These are phyloP conservation scores for Pholiota adiposa DNA, from an alignment of 1,284 basidiomycete species.

Conservation along the genomic window DNA sequence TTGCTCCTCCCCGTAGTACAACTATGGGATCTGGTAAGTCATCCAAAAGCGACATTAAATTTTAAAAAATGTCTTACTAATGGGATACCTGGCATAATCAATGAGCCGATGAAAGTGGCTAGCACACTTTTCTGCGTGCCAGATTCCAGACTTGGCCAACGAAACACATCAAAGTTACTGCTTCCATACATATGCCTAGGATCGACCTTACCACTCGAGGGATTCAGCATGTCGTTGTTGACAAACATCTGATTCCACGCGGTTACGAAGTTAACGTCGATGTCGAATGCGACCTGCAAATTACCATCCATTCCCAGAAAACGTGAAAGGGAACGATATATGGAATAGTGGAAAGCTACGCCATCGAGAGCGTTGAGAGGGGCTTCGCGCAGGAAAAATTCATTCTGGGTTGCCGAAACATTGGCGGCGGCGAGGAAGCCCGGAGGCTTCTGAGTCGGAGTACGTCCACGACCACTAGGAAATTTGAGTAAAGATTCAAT, in stretches of 20 bases:
- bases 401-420: constrained; percentile 57
- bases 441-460: constrained; percentile 65
- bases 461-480: constrained; percentile 82
- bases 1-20: constrained; percentile 90
- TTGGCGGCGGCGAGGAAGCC: constrained; percentile 73
- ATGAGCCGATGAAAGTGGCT: constrained; percentile 75
- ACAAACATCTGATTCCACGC: constrained; percentile 91
- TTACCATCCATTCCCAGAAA: constrained; percentile 95
- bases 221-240: constrained; percentile 85
- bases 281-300: constrained; percentile 84
- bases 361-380: constrained; percentile 70
- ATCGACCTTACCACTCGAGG: constrained; percentile 67
- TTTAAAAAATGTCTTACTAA: constrained; percentile 50
- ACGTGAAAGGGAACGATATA: constrained; percentile 81
- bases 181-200: constrained; percentile 89
- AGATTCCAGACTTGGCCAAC: constrained; percentile 87
- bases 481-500: constrained; percentile 8
- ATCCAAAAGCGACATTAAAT: background rate
- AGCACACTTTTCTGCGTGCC: constrained; percentile 78
- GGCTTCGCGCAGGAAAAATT: constrained; percentile 80
- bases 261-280: constrained; percentile 79
- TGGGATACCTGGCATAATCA: constrained; percentile 88
- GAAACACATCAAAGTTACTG: constrained; percentile 91
- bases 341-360: constrained; percentile 90
- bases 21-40: constrained; percentile 37